Evolutionary conservation across 495 filamentous ascomycete genomes (phyloP).

Genomic region (Trichodelitschia bisporula): DNA sequence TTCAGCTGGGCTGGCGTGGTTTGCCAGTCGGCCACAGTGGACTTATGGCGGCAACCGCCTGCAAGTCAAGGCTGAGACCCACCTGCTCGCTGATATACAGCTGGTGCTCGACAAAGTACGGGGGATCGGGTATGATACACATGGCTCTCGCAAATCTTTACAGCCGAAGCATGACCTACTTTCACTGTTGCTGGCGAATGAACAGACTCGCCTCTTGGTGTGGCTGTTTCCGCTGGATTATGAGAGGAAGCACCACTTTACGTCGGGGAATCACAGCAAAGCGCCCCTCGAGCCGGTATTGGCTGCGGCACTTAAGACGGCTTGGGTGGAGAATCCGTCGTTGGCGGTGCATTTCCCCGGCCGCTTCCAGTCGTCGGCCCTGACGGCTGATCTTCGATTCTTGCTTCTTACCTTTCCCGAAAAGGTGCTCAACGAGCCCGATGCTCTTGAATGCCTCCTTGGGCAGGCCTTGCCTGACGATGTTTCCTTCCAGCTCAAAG

Average conservation of each 20-base stretch:
- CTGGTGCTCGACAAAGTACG: slow-evolving; percentile 30
- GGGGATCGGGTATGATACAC: slow-evolving; percentile 27
- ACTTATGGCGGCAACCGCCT: slow-evolving; percentile 85
- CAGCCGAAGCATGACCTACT: slow-evolving; percentile 62
- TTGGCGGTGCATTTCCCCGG: slow-evolving; percentile 59
- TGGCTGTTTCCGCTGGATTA: slow-evolving; percentile 76
- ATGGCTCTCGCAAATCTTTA: slow-evolving; percentile 34
- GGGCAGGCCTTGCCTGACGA: slow-evolving; percentile 50
- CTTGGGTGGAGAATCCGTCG: slow-evolving; percentile 63
- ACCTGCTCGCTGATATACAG: slow-evolving; percentile 53
- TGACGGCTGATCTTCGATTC: slow-evolving; percentile 52
- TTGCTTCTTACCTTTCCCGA: slow-evolving; percentile 61
- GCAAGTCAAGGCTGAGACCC: slow-evolving; percentile 79
- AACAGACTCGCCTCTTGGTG: slow-evolving; percentile 57
- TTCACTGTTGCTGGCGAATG: slow-evolving; percentile 55
- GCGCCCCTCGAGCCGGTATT: slow-evolving; percentile 21
- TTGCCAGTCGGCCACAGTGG: slow-evolving; percentile 59
- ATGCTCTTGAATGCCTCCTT: slow-evolving; percentile 60
- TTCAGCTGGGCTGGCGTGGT: slow-evolving; percentile 72
- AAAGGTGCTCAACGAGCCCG: slow-evolving; percentile 50
- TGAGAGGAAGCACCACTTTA: slow-evolving; percentile 28
- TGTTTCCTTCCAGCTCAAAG: slow-evolving; percentile 67
- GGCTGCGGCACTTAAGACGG: slow-evolving; percentile 40
- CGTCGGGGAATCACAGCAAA: slow-evolving; percentile 13
- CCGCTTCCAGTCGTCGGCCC: slow-evolving; percentile 49